Evolutionary conservation across 768 basidiomycete species (phyloP), one percentile per base, ranked within the genome.

Genomic region (Dictyophora rubrovolvata): DNA sequence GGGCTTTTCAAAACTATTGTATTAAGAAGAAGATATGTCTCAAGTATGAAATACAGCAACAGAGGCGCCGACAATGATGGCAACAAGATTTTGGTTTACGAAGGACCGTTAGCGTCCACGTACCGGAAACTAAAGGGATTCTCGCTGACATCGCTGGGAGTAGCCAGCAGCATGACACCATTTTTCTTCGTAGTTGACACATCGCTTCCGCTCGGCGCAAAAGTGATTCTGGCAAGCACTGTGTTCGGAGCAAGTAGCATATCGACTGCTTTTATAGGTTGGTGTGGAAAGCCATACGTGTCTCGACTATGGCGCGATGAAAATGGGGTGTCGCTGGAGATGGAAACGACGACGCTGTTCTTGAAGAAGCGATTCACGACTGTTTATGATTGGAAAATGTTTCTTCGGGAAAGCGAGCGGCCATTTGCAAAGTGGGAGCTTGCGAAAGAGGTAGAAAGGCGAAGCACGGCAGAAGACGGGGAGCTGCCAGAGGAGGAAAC

Each of bases 391-490:
- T 35, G 35, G 23, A 77, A 84, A 2, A 77, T 77, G 28, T 89
- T 91, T 68, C 67, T 91, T 52, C 77, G 84, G 7, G 81, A 81
- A 53, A 83, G 85, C 0, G 72, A 69, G 59, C 78, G 89, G 35
- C 81, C 85, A 1, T 85, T 91, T 63, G 87, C 89, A 12, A 89
- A 82, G 61, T 92, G 88, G 89, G 85, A 89, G 67, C 79, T 92
- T 22, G 82, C 85, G 21, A 69, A 63, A 74, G 48, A 72, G 65
- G 73, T 89, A 33, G 69, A 75, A 53, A 61, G 64, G 7, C 67
- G 73, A 6, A 54, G 35, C 17, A 74, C 76, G 61, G 65, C 34
- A 17, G 21, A n/a, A n/a, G 70, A 1, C 72, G 71, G 1, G 68
- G 71, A 23, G 17, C 72, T 77, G 0, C 84, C 83, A 2, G 65